Evolutionary conservation across 441 rosid species (phyloP).

Genomic region (Mallotus repandus): DNA sequence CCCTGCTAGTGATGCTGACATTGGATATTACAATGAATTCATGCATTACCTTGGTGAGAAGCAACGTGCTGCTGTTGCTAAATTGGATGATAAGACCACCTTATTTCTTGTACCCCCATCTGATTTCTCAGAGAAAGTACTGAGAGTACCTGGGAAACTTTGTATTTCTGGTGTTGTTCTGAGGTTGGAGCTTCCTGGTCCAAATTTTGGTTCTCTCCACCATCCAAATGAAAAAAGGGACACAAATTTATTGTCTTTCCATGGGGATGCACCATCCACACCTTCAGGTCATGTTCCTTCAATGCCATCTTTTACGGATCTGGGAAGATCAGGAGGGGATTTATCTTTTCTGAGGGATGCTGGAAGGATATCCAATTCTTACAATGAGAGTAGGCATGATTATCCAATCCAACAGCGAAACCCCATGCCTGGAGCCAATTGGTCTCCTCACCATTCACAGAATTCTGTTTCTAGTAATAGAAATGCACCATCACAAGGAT

Average conservation of each 20-base stretch:
- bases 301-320: constrained; percentile 38
- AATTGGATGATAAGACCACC: constrained; percentile 85
- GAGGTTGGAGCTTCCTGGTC: constrained; percentile 58
- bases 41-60: constrained; percentile 94
- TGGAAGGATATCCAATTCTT: constrained; percentile 38
- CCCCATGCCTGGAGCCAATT: constrained; percentile 30
- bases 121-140: constrained; percentile 87
- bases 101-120: constrained; percentile 98
- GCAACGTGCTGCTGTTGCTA: constrained; percentile 97
- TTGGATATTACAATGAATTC: constrained; percentile 79
- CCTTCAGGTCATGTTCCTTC: constrained; percentile 34
- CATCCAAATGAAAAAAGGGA: constrained; percentile 50
- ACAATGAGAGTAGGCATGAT: constrained; percentile 44
- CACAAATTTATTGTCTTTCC: constrained; percentile 31
- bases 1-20: constrained; percentile 88
- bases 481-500: constrained; percentile 41
- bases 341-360: constrained; percentile 34
- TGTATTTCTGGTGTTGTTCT: constrained; percentile 93
- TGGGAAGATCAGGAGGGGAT: constrained; percentile 36
- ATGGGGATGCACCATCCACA: constrained; percentile 44
- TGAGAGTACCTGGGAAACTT: constrained; percentile 89
- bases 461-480: constrained; percentile 35
- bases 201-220: constrained; percentile 44
- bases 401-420: constrained; percentile 38
- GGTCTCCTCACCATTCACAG: constrained; percentile 49